A percentile compares a stretch with the other conserved stretches of the same genome.
phyloP scores from a whole-genome alignment of 2,329 filamentous ascomycete genomes.

The Diaporthe vexans region DNA sequence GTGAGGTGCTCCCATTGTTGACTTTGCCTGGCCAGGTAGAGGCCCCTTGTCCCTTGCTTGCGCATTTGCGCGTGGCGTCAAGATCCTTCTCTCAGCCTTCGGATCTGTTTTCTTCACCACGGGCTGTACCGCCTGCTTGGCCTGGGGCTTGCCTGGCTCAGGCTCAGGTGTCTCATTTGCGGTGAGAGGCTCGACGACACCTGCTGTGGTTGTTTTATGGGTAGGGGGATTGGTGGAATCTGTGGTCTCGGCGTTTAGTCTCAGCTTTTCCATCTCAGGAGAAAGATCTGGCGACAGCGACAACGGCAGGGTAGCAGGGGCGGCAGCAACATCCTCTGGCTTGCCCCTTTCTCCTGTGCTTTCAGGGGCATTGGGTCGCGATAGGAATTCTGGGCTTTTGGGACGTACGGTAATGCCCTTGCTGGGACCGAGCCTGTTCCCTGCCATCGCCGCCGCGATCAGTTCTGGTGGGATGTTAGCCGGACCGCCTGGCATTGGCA shows the following conservation, averaged over 20 bases:
- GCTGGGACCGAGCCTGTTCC: constrained; percentile 31
- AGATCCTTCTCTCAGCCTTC: not conserved
- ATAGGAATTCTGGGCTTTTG: constrained; percentile 34
- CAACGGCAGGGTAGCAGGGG: constrained; percentile 30
- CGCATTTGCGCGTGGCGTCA: constrained; percentile 29
- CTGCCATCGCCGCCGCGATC: constrained; percentile 39
- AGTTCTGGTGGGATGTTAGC: constrained; percentile 37
- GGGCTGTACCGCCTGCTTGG: constrained; percentile 38
- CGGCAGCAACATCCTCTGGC: constrained; percentile 1
- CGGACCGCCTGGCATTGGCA: constrained; percentile 44
- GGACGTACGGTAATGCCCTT: constrained; percentile 42
- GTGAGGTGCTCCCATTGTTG: not conserved
- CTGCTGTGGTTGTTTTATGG: constrained; percentile 24
- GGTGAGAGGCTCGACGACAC: constrained; percentile 28
- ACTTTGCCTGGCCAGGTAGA: not conserved
- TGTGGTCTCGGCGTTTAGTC: constrained; percentile 41
- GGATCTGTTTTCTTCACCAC: constrained; percentile 25
- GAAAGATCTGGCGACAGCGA: constrained; percentile 32
- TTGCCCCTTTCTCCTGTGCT: constrained; percentile 29
- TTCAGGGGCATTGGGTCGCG: constrained; percentile 31
- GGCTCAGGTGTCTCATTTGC: constrained; percentile 32
- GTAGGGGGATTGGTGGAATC: constrained; percentile 32
- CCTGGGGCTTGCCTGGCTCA: constrained; percentile 31
- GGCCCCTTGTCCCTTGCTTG: constrained; percentile 8
- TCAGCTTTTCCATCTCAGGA: constrained; percentile 40